These are phyloP conservation scores for Ceratonia siliqua DNA, from an alignment of 306 rosid species.

Conservation along the genomic window DNA sequence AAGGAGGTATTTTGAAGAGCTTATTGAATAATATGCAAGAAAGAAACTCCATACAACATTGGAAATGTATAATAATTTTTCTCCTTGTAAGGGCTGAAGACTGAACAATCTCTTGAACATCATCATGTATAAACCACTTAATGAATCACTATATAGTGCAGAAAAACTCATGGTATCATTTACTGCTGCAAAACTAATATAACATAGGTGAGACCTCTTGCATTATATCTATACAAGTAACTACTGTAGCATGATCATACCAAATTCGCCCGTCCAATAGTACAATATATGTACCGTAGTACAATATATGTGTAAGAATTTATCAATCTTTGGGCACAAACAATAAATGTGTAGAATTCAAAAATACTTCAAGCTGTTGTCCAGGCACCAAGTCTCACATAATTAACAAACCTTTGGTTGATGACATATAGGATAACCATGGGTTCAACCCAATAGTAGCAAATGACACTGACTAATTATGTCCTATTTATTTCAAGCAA, in stretches of 20 bases:
- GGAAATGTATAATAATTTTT: background rate
- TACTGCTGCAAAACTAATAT: background rate
- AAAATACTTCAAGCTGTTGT: no score
- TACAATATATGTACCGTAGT: no score
- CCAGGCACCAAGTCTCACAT: no score
- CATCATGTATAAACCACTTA: background rate
- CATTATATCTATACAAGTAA: background rate
- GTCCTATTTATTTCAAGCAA: background rate
- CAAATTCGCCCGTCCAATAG: background rate
- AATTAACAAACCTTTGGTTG: background rate
- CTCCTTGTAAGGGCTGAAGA: background rate
- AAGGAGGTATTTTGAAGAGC: background rate
- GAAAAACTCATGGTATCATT: background rate
- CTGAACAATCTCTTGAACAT: background rate
- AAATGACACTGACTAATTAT: background rate
- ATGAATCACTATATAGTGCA: background rate
- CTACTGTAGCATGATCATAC: background rate
- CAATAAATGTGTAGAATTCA: no score
- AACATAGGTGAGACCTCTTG: no score
- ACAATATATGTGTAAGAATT: no score
- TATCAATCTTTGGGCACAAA: no score
- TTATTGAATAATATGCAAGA: background rate
- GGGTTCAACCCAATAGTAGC: background rate
- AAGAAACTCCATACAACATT: background rate
- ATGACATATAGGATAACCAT: conserved; percentile 8